Conservation (phyloP, 805 yeast species). For the Candida dendrica region DNA sequence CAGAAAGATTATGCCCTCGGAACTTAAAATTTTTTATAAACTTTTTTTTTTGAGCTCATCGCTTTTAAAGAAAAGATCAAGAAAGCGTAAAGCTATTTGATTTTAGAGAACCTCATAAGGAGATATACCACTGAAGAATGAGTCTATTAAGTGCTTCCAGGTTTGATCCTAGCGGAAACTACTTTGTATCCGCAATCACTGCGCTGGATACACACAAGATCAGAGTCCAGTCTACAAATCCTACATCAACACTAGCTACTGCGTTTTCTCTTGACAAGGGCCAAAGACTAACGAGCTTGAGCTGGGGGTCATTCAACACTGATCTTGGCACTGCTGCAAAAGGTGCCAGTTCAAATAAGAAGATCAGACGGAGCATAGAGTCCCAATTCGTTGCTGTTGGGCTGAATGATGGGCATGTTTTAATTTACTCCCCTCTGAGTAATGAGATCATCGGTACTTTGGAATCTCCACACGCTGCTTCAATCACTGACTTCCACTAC, state of each 20-base stretch:
- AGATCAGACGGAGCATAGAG: slow-evolving; percentile 26
- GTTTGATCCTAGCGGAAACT: slow-evolving; percentile 58
- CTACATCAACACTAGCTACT: slow-evolving; percentile 31
- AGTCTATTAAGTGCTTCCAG: slow-evolving; percentile 5
- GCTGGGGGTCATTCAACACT: slow-evolving; percentile 39
- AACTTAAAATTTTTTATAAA: neutral
- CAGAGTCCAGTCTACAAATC: slow-evolving; percentile 50
- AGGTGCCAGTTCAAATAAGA: slow-evolving; percentile 7
- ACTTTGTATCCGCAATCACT: slow-evolving; percentile 56
- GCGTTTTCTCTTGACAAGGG: slow-evolving; percentile 49
- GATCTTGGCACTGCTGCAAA: neutral
- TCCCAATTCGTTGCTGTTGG: slow-evolving; percentile 51
- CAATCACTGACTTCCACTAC: slow-evolving; percentile 44
- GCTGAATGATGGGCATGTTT: slow-evolving; percentile 54
- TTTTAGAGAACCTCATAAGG: too few species aligned
- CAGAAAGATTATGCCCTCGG: too few species aligned
- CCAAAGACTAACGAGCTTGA: slow-evolving; percentile 37
- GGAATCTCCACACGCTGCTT: slow-evolving; percentile 35
- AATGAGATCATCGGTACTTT: slow-evolving; percentile 51
- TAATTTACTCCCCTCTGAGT: slow-evolving; percentile 61
- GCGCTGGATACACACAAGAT: slow-evolving; percentile 69
- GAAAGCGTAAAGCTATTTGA: neutral
- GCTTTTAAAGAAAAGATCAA: neutral
- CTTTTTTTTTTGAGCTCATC: neutral
- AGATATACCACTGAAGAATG: neutral